phyloP scores from a whole-genome alignment of 164 flowering plant genomes.

The Cinnamomum micranthum region DNA sequence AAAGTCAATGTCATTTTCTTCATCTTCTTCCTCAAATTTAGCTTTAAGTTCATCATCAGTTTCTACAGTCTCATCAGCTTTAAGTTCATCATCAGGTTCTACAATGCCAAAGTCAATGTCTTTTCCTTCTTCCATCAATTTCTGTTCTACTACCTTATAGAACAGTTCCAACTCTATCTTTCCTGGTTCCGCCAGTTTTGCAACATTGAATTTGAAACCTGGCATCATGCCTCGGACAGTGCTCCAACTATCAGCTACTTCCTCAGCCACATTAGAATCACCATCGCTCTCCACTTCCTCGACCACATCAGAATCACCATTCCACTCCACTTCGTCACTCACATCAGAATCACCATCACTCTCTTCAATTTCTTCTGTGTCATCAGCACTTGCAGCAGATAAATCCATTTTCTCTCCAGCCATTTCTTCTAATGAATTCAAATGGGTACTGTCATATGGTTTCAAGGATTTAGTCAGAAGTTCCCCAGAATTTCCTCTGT shows the following conservation, averaged over 20 bases:
- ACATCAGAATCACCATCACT: constrained; percentile 52
- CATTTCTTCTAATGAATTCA: constrained; percentile 33
- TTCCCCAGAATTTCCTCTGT: constrained; percentile 29
- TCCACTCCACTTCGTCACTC: not conserved
- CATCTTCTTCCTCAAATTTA: constrained; percentile 73
- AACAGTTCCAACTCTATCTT: constrained; percentile 63
- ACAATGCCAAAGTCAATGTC: constrained; percentile 22
- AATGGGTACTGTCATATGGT: constrained; percentile 24
- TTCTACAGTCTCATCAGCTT: constrained; percentile 40
- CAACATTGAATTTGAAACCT: constrained; percentile 68
- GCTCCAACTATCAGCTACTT: constrained; percentile 50
- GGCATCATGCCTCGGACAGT: constrained; percentile 78
- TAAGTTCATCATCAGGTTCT: constrained; percentile 56
- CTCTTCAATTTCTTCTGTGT: constrained; percentile 52
- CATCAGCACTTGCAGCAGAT: constrained; percentile 35
- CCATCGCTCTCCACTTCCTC: constrained; percentile 26
- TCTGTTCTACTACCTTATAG: constrained; percentile 68
- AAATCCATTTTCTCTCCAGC: constrained; percentile 45
- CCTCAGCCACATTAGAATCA: constrained; percentile 27
- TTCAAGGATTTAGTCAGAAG: constrained; percentile 26
- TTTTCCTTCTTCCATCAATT: constrained; percentile 9
- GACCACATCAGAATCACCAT: constrained; percentile 14
- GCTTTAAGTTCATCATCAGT: constrained; percentile 40
- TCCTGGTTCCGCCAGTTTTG: constrained; percentile 65
- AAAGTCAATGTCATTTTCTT: constrained; percentile 46